Base-by-base conservation (phyloP, 441 rosid genomes). In the Adansonia rubrostipa region DNA sequence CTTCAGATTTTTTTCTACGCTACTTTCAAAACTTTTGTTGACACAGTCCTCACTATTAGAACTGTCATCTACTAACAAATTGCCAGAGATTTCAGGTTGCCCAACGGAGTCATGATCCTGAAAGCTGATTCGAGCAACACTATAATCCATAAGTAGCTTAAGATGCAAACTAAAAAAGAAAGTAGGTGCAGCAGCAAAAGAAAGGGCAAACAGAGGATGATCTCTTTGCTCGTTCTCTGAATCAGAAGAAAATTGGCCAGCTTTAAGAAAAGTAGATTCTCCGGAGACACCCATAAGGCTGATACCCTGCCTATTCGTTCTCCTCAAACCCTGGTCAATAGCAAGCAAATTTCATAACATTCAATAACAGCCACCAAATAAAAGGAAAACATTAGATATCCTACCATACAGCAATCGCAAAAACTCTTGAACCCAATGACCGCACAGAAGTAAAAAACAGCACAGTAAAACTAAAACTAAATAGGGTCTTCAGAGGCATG, bases 161-260 rank as follows among this genome's bases (percentile, higher is more conserved):
- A 92, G 87, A 86, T 89, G 95, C 88, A 89, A 84, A 79, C 87
- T 77, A 33, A 88, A 75, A 80, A 91, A 90, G 64, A 85, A 87
- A 65, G 91, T 81, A 58, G 96, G 89, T 20, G 93, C 90, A 53
- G 88, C 91, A 68, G 86, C 66, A 84, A 88, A 83, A 81, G 92
- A 83, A 73, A 86, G 89, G 1, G 89, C 80, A 82, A 87, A 82
- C 14, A 87, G 84, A 82, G 86, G 86, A 61, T 86, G 71, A 80
- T 66, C 77, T 74, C 48, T 78, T 77, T 50, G 78, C 79, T 78
- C 73, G 60, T 79, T 79, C 77, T 85, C 87, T 77, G 82, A 82
- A 77, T 56, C 71, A 70, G 80, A 75, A 22, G 81, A 80, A 70
- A 80, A 77, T 58, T 81, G 83, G 10, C 74, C 68, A 74, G 80